Conservation (phyloP, 345 rosid genomes). For the Camelina laxa region DNA sequence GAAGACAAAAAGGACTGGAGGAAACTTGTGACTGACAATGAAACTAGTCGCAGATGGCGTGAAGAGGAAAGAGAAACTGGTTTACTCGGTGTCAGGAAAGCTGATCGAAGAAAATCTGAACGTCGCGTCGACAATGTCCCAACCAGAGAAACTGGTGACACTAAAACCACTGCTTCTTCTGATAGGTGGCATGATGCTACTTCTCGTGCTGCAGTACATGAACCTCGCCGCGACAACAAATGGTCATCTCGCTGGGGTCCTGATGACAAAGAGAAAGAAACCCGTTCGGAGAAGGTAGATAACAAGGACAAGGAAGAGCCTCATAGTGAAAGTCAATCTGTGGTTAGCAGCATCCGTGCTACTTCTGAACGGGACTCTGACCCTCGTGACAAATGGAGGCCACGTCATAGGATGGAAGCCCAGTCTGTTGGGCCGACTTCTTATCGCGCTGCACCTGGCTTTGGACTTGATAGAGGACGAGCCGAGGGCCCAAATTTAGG, state of each 20-base stretch:
- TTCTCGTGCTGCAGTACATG: conserved; percentile 72
- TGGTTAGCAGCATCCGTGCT: conserved; percentile 49
- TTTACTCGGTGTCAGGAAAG: conserved; percentile 64
- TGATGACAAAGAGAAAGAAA: conserved; percentile 85
- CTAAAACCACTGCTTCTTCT: conserved; percentile 58
- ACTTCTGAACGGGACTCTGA: conserved; percentile 76
- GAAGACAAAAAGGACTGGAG: conserved; percentile 75
- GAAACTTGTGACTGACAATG: conserved; percentile 54
- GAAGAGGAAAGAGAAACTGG: conserved; percentile 89
- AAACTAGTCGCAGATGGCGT: conserved; percentile 71
- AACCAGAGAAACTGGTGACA: conserved; percentile 52
- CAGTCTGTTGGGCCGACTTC: conserved; percentile 62
- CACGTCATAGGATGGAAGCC: conserved; percentile 82
- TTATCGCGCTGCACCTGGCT: conserved; percentile 84
- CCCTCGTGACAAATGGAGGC: conserved; percentile 97
- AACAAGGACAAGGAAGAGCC: conserved; percentile 68
- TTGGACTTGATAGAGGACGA: conserved; percentile 73
- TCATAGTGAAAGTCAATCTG: conserved; percentile 60
- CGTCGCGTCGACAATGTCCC: conserved; percentile 52
- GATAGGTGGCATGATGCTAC: conserved; percentile 74
- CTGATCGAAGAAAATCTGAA: conserved; percentile 65
- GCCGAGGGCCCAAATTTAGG: conserved; percentile 67
- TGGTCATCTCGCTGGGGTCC: conserved; percentile 99
- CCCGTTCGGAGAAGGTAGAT: conserved; percentile 65
- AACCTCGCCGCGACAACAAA: conserved; percentile 82